Percentiles rank a stretch among this genome's conserved stretches.
Conservation (phyloP, 164 flowering plant genomes). For the Saururus chinensis region DNA sequence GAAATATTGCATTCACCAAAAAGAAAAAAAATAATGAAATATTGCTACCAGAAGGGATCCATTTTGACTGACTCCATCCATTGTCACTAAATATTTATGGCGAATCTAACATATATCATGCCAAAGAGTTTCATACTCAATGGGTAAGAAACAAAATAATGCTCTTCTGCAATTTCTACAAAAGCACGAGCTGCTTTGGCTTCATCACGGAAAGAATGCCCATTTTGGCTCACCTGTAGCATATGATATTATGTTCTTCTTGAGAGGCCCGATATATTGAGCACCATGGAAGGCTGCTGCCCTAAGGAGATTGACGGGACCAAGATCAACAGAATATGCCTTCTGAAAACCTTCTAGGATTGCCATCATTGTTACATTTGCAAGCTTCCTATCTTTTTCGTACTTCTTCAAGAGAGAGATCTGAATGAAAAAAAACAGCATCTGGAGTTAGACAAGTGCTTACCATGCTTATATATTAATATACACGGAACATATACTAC, state of each 20-base stretch:
- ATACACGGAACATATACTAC: background rate
- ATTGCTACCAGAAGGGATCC: too few species aligned
- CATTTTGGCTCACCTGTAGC: slow-evolving; percentile 74
- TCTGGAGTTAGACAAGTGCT: background rate
- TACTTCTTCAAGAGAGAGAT: slow-evolving; percentile 53
- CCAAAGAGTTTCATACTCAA: too few species aligned
- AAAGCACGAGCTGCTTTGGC: too few species aligned
- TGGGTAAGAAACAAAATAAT: too few species aligned
- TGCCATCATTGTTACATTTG: slow-evolving; percentile 74
- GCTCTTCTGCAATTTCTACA: too few species aligned
- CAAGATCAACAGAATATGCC: slow-evolving; percentile 79
- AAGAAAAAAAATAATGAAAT: too few species aligned
- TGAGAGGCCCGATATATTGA: slow-evolving; percentile 62
- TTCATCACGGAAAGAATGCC: slow-evolving; percentile 44
- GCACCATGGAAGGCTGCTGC: slow-evolving; percentile 84
- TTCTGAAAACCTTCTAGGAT: slow-evolving; percentile 88
- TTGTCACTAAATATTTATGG: too few species aligned
- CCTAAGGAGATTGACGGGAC: slow-evolving; percentile 66
- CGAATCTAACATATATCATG: too few species aligned
- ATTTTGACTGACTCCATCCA: too few species aligned
- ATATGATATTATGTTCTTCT: slow-evolving; percentile 62
- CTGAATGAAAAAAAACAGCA: slow-evolving; percentile 25
- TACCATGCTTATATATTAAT: background rate
- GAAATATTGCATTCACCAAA: too few species aligned
- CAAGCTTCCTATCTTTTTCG: slow-evolving; percentile 74